phyloP scores from a whole-genome alignment of 306 rosid species.

The Castanospermum australe region DNA sequence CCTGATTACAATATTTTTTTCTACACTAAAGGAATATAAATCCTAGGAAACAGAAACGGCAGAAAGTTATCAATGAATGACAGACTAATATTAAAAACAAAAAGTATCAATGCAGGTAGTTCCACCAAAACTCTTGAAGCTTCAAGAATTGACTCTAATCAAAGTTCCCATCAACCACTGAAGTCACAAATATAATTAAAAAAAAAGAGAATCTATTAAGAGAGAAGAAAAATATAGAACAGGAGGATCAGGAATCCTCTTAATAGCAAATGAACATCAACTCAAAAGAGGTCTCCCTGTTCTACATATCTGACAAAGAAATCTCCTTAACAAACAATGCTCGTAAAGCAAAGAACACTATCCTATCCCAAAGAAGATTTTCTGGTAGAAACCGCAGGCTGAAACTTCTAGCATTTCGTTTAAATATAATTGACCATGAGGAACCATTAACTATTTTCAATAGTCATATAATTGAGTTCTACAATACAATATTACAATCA shows the following conservation, averaged over 20 bases:
- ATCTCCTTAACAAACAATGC: neutral
- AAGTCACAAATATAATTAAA: conserved; percentile 1
- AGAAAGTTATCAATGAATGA: neutral
- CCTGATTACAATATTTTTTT: neutral
- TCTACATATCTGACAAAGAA: neutral
- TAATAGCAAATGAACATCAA: neutral
- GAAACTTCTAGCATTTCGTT: neutral
- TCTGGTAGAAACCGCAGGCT: neutral
- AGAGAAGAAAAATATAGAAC: neutral
- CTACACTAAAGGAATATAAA: conserved; percentile 10
- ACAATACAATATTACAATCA: neutral
- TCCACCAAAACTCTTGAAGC: conserved; percentile 7
- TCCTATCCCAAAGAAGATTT: neutral
- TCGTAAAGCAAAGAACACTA: conserved; percentile 2
- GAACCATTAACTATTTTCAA: neutral
- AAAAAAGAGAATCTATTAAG: neutral
- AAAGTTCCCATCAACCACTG: neutral
- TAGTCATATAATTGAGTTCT: neutral
- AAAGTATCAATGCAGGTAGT: neutral
- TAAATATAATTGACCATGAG: neutral
- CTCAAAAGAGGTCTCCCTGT: neutral
- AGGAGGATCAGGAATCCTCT: neutral
- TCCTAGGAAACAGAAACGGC: conserved; percentile 14
- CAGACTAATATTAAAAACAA: neutral
- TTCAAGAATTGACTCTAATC: neutral